Conservation (phyloP, 768 basidiomycete genomes). For the Clavulina sp. region DNA sequence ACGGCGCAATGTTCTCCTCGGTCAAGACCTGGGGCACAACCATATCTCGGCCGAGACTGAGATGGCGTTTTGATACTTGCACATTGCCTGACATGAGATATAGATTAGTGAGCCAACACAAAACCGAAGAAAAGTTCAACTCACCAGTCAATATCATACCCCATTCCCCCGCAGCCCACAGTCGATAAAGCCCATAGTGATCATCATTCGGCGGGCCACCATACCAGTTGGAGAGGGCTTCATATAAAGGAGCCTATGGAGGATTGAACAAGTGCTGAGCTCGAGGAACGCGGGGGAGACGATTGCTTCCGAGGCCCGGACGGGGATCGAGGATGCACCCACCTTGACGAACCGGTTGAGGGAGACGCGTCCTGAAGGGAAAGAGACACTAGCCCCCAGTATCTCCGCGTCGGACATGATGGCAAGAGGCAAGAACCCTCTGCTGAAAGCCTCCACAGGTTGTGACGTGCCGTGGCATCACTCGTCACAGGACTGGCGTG, state of each 20-base stretch:
- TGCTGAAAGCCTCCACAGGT: too few species aligned
- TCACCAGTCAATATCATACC: slow-evolving; percentile 74
- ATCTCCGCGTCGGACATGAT: too few species aligned
- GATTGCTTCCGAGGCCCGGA: not conserved
- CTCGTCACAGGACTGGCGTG: too few species aligned
- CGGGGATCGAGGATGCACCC: slow-evolving; percentile 6
- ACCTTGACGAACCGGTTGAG: slow-evolving; percentile 34
- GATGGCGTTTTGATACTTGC: slow-evolving; percentile 43
- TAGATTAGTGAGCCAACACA: not conserved
- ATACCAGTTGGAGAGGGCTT: slow-evolving; percentile 46
- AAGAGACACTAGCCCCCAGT: too few species aligned
- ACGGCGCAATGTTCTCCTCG: slow-evolving; percentile 31
- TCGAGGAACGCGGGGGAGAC: not conserved
- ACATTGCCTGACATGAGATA: slow-evolving; percentile 30
- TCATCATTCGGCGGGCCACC: slow-evolving; percentile 57
- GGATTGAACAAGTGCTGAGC: too few species aligned
- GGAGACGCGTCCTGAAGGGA: slow-evolving; percentile 11
- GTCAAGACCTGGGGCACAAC: slow-evolving; percentile 32
- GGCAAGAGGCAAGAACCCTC: too few species aligned
- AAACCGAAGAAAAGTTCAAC: slow-evolving; percentile 19
- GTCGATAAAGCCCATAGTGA: slow-evolving; percentile 48
- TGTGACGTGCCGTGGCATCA: too few species aligned
- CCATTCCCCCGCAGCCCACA: slow-evolving; percentile 65
- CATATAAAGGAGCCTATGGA: slow-evolving; percentile 87
- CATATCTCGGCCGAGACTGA: slow-evolving; percentile 56